Evolutionary conservation across 164 flowering plant genomes (phyloP), one percentile per base, ranked within the genome.

Genomic region (Malania oleifera): DNA sequence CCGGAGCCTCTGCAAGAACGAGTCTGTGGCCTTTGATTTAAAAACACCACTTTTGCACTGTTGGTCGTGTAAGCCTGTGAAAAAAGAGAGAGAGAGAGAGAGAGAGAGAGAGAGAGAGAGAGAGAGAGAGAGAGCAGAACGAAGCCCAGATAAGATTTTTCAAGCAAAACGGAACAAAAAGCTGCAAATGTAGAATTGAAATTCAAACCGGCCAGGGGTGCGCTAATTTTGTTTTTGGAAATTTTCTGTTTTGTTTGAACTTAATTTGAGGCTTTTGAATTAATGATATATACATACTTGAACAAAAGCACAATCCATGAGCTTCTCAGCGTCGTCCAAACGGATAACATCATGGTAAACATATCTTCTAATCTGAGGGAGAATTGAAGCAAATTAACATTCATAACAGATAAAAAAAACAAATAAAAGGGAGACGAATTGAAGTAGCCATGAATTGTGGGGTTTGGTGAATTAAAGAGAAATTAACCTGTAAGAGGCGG

Each of bases 291-390:
- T 19, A 60, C 72, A 72, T 64, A 84, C 98, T 67, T 91, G 95
- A 59, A 91, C 81, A 60, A 12, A 75, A 23, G 77, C 49, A 65
- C 98, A 91, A 59, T 93, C 92, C 35, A 93, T 66, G 18, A 93
- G 45, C 55, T 82, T 86, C 58, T 80, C 73, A 56, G 85, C 80
- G 61, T 89, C 97, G 37, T 69, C 86, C 58, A 87, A 20, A 53
- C 90, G 73, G n/a, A 93, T 49, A 44, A 93, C 97, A 58, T 93
- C 91, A 43, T 83, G 86, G 45, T 93, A 92, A 27, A 92, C 86
- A 67, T 92, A 89, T 52, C 98, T 82, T 28, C 98, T 75, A 40
- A 91, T 77, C 87, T 89, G 80, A 41, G 65, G 54, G 1, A 24
- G n/a, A n/a, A n/a, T n/a, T n/a, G n/a, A 34, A 25, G 35, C 15